A percentile compares a stretch with the other conserved stretches of the same genome.
Evolutionary conservation across 257 asterid genomes (phyloP).

Genomic region (Orobanche coerulescens): DNA sequence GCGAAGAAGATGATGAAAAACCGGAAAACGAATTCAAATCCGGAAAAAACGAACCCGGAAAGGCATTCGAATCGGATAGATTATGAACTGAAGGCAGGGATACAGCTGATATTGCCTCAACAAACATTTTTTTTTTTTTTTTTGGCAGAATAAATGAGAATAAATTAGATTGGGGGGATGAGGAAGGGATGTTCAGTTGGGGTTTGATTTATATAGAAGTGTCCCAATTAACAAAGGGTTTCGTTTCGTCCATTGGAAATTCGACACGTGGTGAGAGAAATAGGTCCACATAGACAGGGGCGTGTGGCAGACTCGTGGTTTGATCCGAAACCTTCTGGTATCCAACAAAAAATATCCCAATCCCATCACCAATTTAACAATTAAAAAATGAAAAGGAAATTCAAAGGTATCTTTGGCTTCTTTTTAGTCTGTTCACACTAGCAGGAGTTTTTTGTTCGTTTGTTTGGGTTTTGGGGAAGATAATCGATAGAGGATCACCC

Average conservation of each 20-base stretch:
- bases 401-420: slow-evolving; percentile 21
- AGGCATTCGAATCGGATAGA: slow-evolving; percentile 9
- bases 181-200: neutral
- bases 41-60: neutral
- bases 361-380: neutral
- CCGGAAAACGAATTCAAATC: slow-evolving; percentile 19
- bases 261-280: slow-evolving; percentile 16
- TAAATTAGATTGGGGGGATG: neutral
- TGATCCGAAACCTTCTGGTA: slow-evolving; percentile 23
- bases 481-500: too few relatives aligned
- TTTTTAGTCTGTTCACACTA: slow-evolving; percentile 27
- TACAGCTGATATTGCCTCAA: slow-evolving; percentile 44
- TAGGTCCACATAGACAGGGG: slow-evolving; percentile 32
- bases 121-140: slow-evolving; percentile 23
- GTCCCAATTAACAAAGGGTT: slow-evolving; percentile 13
- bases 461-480: too few relatives aligned
- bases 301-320: slow-evolving; percentile 34
- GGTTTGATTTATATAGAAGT: slow-evolving; percentile 18
- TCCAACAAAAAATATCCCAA: slow-evolving; percentile 25
- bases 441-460: neutral
- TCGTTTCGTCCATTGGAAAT: neutral
- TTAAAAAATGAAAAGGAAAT: too few relatives aligned
- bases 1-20: slow-evolving; percentile 7
- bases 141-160: neutral
- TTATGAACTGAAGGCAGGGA: slow-evolving; percentile 23